Evolutionary conservation across 495 filamentous ascomycete species (phyloP), one percentile per base, ranked within the genome.

Genomic region (Daldinia vernicosa): DNA sequence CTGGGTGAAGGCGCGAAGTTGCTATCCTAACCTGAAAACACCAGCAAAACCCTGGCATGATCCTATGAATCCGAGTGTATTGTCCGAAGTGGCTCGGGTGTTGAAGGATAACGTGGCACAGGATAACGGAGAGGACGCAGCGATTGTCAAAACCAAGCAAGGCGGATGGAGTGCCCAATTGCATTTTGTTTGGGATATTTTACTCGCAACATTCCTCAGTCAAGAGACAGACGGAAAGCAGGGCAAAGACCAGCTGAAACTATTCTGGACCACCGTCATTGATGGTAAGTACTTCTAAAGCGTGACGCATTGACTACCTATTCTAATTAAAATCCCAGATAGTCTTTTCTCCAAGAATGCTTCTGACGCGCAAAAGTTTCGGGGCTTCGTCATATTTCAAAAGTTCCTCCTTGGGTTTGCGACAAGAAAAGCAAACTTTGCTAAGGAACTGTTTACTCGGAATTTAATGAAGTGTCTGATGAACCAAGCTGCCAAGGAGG

Each of bases 211-310:
- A 32, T 88, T 83, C 69, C 62, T 82, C 47, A 54, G 59, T 15
- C 58, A 57, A 14, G 30, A 57, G 27, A 76, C 75, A 14, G 72
- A 74, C n/a, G 78, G 74, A 11, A 75, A 77, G 33, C 51, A 77
- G 43, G 72, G 64, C 24, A 70, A 75, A 35, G 75, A 86, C 71
- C 74, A 88, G 45, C 94, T 97, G 75, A 80, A 82, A 54, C 87
- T 91, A 37, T 94, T 98, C 73, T 99, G 95, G 95, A 88, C 87
- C n/a, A 89, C 92, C 22, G 89, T 91, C 67, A 91, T 98, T 63
- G 95, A 98, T 79, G 88, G 90, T 92, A 77, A 86, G 91, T 86
- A 56, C 40, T 58, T 35, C 35, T 35, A 3, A 15, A 6, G 19
- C 19, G n/a, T 9, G 4, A 6, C 5, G 17, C 3, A 30, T 58